Percentiles rank a stretch among this genome's conserved stretches.
Conservation (phyloP, 83 land plant species). For the Picea abies region DNA sequence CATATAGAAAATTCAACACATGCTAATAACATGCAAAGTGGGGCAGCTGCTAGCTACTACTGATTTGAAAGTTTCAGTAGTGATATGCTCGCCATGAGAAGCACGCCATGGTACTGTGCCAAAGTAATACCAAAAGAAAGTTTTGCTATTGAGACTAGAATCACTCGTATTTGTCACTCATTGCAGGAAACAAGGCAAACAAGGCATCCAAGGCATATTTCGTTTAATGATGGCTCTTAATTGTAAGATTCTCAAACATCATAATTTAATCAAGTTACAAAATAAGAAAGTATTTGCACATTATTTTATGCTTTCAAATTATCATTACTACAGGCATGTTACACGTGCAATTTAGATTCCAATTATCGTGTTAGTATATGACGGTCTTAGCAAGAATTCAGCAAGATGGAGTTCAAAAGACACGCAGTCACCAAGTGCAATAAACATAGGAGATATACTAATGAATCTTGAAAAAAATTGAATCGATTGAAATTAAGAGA, state of each 20-base stretch:
- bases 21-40: too few species aligned
- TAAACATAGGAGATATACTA: neutral
- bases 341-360: neutral
- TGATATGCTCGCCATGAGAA: neutral
- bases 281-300: neutral
- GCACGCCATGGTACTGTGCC: neutral
- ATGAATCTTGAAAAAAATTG: neutral
- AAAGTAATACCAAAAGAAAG: neutral
- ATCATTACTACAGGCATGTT: neutral
- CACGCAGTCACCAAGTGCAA: neutral
- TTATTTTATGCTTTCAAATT: neutral
- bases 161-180: neutral
- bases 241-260: neutral
- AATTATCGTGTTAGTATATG: neutral
- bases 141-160: neutral
- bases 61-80: neutral
- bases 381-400: neutral
- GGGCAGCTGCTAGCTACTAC: too few species aligned
- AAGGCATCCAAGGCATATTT: neutral
- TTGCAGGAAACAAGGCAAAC: neutral
- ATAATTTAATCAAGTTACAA: neutral
- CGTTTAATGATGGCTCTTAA: neutral
- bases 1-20: too few species aligned
- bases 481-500: slow-evolving; percentile 5
- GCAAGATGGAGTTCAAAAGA: neutral